These are phyloP conservation scores for Paracoccidioides lutzii DNA, from an alignment of 2,329 filamentous ascomycete genomes.

Conservation along the genomic window DNA sequence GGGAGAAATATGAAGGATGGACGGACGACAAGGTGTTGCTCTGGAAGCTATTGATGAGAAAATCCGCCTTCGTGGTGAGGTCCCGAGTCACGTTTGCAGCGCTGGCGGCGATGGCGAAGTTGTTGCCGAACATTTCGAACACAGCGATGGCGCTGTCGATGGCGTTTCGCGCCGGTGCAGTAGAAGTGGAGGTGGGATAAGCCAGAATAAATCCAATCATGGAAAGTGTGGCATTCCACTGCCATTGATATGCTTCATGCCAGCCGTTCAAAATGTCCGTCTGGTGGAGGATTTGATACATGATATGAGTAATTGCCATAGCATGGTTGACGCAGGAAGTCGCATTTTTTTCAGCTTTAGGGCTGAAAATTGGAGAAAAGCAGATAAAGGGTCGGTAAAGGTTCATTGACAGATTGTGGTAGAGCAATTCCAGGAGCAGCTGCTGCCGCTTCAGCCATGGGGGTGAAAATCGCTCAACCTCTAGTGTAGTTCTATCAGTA, in stretches of 20 bases:
- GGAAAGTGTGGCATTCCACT: slow-evolving; percentile 32
- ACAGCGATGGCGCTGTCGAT: slow-evolving; percentile 24
- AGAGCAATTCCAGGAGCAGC: slow-evolving; percentile 30
- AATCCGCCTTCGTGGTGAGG: slow-evolving; percentile 20
- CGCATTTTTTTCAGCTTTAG: slow-evolving; percentile 13
- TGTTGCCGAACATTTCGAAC: slow-evolving; percentile 26
- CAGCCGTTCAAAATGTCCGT: slow-evolving; percentile 26
- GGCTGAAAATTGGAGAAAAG: slow-evolving; percentile 15
- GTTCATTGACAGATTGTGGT: slow-evolving; percentile 28
- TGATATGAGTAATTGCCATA: slow-evolving; percentile 27
- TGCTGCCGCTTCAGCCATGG: slow-evolving; percentile 33
- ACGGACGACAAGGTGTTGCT: neutral
- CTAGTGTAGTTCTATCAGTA: slow-evolving; percentile 24
- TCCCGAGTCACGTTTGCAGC: slow-evolving; percentile 23
- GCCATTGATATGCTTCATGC: slow-evolving; percentile 32
- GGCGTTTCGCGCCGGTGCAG: slow-evolving; percentile 19
- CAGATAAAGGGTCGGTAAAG: slow-evolving; percentile 31
- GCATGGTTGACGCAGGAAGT: slow-evolving; percentile 12
- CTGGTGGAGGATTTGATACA: slow-evolving; percentile 23
- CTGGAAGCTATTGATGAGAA: slow-evolving; percentile 10
- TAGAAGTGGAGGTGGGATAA: slow-evolving; percentile 21
- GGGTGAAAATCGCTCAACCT: slow-evolving; percentile 26
- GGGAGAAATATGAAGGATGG: neutral
- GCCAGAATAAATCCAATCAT: slow-evolving; percentile 32
- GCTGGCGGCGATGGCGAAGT: slow-evolving; percentile 23